These are phyloP conservation scores for Phaeosphaeria sp. DNA, from an alignment of 2,329 filamentous ascomycete species.

Conservation along the genomic window DNA sequence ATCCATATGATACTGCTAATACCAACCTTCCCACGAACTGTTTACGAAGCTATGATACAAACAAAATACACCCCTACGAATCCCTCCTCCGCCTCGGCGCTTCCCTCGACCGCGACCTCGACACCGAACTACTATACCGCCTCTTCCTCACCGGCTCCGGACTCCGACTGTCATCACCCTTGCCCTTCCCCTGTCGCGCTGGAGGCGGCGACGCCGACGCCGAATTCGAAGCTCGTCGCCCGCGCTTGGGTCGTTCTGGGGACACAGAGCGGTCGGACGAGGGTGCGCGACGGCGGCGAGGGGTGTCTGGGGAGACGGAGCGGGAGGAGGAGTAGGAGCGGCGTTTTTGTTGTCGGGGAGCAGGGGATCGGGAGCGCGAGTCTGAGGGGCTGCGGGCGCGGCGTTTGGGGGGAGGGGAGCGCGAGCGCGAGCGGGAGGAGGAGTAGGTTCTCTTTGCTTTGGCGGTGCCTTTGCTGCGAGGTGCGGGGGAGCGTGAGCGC, in stretches of 20 bases:
- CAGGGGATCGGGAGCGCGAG: conserved; percentile 18
- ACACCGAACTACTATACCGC: conserved; percentile 14
- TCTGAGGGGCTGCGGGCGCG: conserved; percentile 26
- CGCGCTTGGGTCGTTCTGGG: conserved; percentile 15
- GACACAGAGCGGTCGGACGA: conserved; percentile 4
- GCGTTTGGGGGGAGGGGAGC: conserved; percentile 30
- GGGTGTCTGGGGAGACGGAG: not conserved
- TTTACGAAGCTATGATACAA: not conserved
- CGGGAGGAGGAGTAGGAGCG: conserved; percentile 12
- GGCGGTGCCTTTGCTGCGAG: not conserved
- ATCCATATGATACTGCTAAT: too few relatives aligned
- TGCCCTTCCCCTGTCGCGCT: conserved; percentile 13
- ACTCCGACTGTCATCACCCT: conserved; percentile 12
- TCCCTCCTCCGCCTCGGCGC: conserved; percentile 21
- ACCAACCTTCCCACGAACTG: not conserved
- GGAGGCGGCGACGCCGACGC: conserved; percentile 18
- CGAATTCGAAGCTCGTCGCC: conserved; percentile 8
- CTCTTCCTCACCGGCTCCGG: conserved; percentile 4
- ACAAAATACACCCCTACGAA: conserved; percentile 1
- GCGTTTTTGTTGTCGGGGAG: conserved; percentile 15
- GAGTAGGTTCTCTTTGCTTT: conserved; percentile 26
- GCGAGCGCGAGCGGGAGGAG: conserved; percentile 30
- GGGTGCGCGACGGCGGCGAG: not conserved
- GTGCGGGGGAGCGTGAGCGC: not conserved
- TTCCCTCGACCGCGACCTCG: conserved; percentile 14